These are phyloP conservation scores for Eutypa lata DNA, from an alignment of 2,329 filamentous ascomycete species.

Conservation along the genomic window DNA sequence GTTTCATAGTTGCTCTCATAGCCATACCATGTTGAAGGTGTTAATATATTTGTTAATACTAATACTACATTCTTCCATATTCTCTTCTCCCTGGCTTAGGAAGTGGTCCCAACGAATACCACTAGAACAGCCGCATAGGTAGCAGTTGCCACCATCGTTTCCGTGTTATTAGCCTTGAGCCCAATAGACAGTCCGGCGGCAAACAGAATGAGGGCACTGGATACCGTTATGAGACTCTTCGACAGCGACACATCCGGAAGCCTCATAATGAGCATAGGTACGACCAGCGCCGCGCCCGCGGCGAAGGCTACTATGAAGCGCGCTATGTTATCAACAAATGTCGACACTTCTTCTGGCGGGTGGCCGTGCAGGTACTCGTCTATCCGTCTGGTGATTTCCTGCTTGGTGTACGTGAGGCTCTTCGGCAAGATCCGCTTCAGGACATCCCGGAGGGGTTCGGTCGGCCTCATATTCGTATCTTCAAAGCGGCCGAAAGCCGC, in stretches of 20 bases:
- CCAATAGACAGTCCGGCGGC: not conserved
- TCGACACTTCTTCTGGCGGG: not conserved
- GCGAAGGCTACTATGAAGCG: not conserved
- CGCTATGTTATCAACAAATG: not conserved
- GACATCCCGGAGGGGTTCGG: not conserved
- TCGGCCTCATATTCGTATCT: not conserved
- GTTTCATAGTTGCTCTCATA: too few relatives aligned
- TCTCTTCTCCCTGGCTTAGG: too few relatives aligned
- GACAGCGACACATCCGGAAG: not conserved
- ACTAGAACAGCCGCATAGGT: constrained; percentile 14
- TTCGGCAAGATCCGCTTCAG: not conserved
- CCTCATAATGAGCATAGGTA: constrained; percentile 3
- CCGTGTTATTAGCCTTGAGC: not conserved
- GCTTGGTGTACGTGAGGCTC: not conserved
- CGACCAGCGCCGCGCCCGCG: not conserved
- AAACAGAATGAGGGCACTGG: not conserved
- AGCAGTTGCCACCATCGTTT: constrained; percentile 9
- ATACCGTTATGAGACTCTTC: not conserved
- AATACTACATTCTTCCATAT: too few relatives aligned
- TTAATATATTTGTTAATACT: too few relatives aligned
- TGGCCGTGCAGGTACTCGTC: not conserved
- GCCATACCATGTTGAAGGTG: too few relatives aligned
- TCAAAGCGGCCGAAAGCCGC: not conserved
- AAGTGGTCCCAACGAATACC: constrained; percentile 9
- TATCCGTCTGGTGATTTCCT: not conserved